A percentile compares a stretch with the other conserved stretches of the same genome.
Evolutionary conservation across 768 basidiomycete species (phyloP).

Genomic region (Tricholoma sp.): DNA sequence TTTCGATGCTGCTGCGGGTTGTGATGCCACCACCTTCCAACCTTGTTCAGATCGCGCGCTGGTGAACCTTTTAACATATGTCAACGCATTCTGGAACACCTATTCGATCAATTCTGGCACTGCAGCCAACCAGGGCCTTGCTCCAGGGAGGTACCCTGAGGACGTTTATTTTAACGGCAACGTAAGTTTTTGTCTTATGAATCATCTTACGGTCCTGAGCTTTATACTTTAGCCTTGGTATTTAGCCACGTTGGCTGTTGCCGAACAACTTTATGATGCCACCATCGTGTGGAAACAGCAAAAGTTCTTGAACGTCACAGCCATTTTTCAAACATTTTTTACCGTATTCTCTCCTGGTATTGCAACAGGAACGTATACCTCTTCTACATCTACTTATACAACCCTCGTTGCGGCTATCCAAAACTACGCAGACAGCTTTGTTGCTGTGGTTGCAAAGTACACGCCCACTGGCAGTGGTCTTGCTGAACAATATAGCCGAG

Average conservation of each 20-base stretch:
- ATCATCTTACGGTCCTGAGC: constrained; percentile 14
- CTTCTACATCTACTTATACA: constrained; percentile 41
- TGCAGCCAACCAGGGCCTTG: constrained; percentile 49
- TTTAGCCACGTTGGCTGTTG: constrained; percentile 62
- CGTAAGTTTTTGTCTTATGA: constrained; percentile 33
- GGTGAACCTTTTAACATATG: constrained; percentile 58
- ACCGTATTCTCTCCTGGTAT: constrained; percentile 46
- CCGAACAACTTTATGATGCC: constrained; percentile 73
- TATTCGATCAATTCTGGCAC: constrained; percentile 62
- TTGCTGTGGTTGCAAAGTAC: constrained; percentile 49
- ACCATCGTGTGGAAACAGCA: constrained; percentile 57
- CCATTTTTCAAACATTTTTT: constrained; percentile 67
- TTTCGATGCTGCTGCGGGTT: constrained; percentile 67
- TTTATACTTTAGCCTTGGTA: constrained; percentile 59
- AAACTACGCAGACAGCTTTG: constrained; percentile 62
- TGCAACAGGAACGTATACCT: constrained; percentile 45
- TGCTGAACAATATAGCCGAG: constrained; percentile 56
- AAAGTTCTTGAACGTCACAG: constrained; percentile 48
- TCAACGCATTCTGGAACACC: constrained; percentile 64
- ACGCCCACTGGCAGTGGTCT: constrained; percentile 60
- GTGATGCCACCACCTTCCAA: constrained; percentile 70
- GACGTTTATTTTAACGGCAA: constrained; percentile 71
- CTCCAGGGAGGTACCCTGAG: constrained; percentile 74
- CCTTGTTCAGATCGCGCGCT: constrained; percentile 76
- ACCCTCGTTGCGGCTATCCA: constrained; percentile 44